A percentile compares a stretch with the other conserved stretches of the same genome.
Evolutionary conservation across 208 protist species (phyloP).

Genomic region (Leptomonas seymouri): DNA sequence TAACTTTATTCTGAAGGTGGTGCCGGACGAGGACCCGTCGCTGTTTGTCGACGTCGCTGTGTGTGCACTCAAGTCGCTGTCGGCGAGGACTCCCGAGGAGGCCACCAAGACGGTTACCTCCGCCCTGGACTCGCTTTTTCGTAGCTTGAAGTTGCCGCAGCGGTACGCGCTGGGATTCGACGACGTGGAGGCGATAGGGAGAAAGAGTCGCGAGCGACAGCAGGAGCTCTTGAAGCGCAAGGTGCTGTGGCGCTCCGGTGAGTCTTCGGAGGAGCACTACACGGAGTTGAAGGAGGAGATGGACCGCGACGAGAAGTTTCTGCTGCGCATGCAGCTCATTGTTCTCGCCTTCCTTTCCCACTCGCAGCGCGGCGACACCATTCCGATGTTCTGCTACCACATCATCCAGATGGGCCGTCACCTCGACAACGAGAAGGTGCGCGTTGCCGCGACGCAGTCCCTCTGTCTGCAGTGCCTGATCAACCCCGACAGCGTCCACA

Average conservation of each 20-base stretch:
- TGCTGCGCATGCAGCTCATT: conserved; percentile 91
- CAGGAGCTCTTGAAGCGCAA: conserved; percentile 70
- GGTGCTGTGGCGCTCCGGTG: conserved; percentile 55
- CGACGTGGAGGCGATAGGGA: conserved; percentile 86
- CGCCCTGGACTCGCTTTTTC: conserved; percentile 83
- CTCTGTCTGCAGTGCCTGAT: conserved; percentile 88
- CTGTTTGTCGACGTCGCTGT: conserved; percentile 87
- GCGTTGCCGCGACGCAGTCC: conserved; percentile 76
- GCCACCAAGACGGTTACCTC: conserved; percentile 73
- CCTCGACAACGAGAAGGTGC: conserved; percentile 74
- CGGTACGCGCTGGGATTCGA: conserved; percentile 82
- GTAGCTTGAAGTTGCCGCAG: conserved; percentile 78
- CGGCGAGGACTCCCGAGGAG: conserved; percentile 81
- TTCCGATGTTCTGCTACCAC: conserved; percentile 86
- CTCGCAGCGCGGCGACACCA: conserved; percentile 70
- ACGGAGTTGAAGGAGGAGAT: conserved; percentile 82
- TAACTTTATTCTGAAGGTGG: conserved; percentile 86
- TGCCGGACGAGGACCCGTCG: conserved; percentile 86
- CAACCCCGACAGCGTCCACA: conserved; percentile 86
- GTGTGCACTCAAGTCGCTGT: conserved; percentile 73
- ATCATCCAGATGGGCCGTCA: conserved; percentile 87
- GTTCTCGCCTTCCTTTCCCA: conserved; percentile 83
- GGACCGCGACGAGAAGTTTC: conserved; percentile 88
- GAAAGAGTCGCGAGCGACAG: conserved; percentile 84
- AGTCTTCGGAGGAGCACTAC: conserved; percentile 50